A percentile compares a stretch with the other conserved stretches of the same genome.
Conservation (phyloP, 192 early-diverging fungal genomes). For the Coemansia sp. region DNA sequence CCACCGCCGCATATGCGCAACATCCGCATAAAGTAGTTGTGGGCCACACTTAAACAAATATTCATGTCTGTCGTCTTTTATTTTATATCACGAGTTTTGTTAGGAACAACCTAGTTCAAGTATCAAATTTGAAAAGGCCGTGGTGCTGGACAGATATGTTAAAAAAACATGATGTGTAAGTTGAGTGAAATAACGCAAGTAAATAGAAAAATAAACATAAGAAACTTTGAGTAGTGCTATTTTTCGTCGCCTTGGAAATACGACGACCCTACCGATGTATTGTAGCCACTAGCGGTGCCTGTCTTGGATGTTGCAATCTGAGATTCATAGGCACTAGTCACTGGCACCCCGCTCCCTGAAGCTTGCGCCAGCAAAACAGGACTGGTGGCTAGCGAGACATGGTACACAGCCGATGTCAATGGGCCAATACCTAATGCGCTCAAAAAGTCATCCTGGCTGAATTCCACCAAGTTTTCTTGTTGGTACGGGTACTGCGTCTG, state of each 20-base stretch:
- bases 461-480: background rate
- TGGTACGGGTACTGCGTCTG: background rate
- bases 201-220: background rate
- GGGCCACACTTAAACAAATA: background rate
- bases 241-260: background rate
- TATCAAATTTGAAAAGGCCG: background rate
- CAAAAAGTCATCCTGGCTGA: background rate
- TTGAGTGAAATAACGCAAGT: background rate
- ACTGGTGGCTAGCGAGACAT: background rate
- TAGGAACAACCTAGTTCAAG: background rate
- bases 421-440: background rate
- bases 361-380: background rate
- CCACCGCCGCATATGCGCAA: background rate
- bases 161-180: background rate
- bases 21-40: background rate
- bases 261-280: background rate
- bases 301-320: background rate
- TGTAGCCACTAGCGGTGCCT: background rate
- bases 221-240: background rate
- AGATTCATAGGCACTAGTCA: background rate
- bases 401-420: background rate
- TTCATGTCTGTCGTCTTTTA: too few relatives aligned
- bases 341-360: background rate
- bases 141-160: too few relatives aligned
- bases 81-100: background rate